Percentiles rank a stretch among this genome's conserved stretches.
Evolutionary conservation across 176 grass and related monocot genomes (phyloP).

Genomic region (Metroxylon sagu): DNA sequence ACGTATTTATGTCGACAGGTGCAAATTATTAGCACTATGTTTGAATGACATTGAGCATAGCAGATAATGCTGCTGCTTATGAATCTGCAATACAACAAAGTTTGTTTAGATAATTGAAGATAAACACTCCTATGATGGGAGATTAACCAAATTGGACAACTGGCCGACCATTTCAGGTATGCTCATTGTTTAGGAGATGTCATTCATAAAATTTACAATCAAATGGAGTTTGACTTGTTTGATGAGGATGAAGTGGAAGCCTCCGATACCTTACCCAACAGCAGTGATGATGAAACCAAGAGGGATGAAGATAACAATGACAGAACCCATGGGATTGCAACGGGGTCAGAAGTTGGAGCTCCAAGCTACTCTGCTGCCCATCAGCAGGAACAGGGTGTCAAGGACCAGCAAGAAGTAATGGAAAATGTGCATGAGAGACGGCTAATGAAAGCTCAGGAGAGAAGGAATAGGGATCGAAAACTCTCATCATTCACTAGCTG

Average conservation of each 20-base stretch:
- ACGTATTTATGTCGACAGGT: too few relatives aligned
- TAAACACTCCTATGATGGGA: too few relatives aligned
- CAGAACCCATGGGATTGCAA: background rate
- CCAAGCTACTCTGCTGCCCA: background rate
- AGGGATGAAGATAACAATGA: background rate
- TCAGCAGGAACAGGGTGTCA: background rate
- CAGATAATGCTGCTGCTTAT: too few relatives aligned
- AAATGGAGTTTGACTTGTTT: slow-evolving; percentile 89
- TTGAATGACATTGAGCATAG: too few relatives aligned
- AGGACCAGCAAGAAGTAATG: background rate
- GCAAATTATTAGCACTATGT: too few relatives aligned
- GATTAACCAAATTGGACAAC: background rate
- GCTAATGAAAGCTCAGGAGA: slow-evolving; percentile 47
- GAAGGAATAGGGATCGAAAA: slow-evolving; percentile 57
- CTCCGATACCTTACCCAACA: slow-evolving; percentile 57
- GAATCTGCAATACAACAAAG: too few relatives aligned
- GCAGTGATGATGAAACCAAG: slow-evolving; percentile 43
- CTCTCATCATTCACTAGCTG: slow-evolving; percentile 84
- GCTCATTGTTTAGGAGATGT: slow-evolving; percentile 42
- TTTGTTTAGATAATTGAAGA: too few relatives aligned
- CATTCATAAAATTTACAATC: slow-evolving; percentile 71
- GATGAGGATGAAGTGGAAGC: slow-evolving; percentile 41
- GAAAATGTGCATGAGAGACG: slow-evolving; percentile 21
- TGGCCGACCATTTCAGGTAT: slow-evolving; percentile 39
- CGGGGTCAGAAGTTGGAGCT: background rate